These are phyloP conservation scores for Quercus mongolica DNA, from an alignment of 306 rosid genomes.

Conservation along the genomic window DNA sequence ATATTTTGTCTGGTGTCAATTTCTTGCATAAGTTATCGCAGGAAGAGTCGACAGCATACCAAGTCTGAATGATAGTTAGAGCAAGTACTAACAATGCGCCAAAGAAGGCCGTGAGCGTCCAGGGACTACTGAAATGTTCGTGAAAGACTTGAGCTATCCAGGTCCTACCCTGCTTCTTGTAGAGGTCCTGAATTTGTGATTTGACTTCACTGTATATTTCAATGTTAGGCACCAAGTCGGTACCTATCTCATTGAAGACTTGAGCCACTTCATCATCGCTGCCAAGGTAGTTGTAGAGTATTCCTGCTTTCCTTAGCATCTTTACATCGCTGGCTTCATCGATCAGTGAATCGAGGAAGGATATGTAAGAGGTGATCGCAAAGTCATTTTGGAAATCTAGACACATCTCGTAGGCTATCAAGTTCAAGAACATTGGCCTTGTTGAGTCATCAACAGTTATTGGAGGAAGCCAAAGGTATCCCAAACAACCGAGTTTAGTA, in stretches of 20 bases:
- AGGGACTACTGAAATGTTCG: conserved; percentile 27
- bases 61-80: conserved; percentile 1
- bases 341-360: conserved; percentile 17
- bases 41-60: neutral
- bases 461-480: conserved; percentile 16
- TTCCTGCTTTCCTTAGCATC: neutral
- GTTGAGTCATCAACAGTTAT: conserved; percentile 11
- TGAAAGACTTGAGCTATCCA: conserved; percentile 25
- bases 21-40: neutral
- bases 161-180: neutral
- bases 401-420: conserved; percentile 26
- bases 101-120: conserved; percentile 15
- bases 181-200: neutral
- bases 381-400: conserved; percentile 1
- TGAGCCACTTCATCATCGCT: conserved; percentile 6
- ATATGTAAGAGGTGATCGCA: neutral
- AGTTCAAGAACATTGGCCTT: conserved; percentile 9
- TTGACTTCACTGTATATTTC: neutral
- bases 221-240: conserved; percentile 1
- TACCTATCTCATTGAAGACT: conserved; percentile 13
- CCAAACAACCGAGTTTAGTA: neutral
- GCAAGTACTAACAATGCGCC: conserved; percentile 1
- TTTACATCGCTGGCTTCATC: conserved; percentile 6
- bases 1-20: neutral
- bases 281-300: conserved; percentile 10